A percentile compares a stretch with the other conserved stretches of the same genome.
Evolutionary conservation across 1,284 basidiomycete species (phyloP).

Genomic region (Leccinum subrobustum): DNA sequence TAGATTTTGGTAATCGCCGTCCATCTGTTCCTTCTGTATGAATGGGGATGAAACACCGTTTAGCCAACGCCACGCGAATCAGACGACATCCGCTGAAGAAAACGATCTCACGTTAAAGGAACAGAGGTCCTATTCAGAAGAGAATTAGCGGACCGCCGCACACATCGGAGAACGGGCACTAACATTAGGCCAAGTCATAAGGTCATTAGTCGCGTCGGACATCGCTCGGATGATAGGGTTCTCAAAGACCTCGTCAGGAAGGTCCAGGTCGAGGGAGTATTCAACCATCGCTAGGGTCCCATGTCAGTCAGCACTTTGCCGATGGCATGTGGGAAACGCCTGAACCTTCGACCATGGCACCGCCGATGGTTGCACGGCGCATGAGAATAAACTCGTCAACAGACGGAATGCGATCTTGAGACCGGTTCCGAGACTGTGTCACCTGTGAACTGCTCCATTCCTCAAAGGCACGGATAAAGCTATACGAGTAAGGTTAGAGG

Average conservation of each 20-base stretch:
- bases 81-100: background rate
- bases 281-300: conserved; percentile 43
- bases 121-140: conserved; percentile 40
- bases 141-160: conserved; percentile 6
- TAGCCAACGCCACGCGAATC: conserved; percentile 2
- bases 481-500: conserved; percentile 17
- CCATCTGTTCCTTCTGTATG: conserved; percentile 47
- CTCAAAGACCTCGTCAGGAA: conserved; percentile 45
- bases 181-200: conserved; percentile 54
- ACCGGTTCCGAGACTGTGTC: conserved; percentile 39
- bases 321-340: conserved; percentile 1
- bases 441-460: conserved; percentile 42
- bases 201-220: conserved; percentile 45
- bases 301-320: background rate
- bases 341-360: conserved; percentile 45
- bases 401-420: conserved; percentile 38
- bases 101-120: conserved; percentile 43
- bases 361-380: conserved; percentile 44
- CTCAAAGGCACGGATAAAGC: conserved; percentile 40
- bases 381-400: conserved; percentile 45
- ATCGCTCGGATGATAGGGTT: conserved; percentile 40
- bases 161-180: conserved; percentile 16
- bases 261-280: conserved; percentile 44
- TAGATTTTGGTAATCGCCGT: conserved; percentile 50
- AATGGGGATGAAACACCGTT: background rate